These are phyloP conservation scores for Trametes polyzona DNA, from an alignment of 1,284 basidiomycete genomes.

Conservation along the genomic window DNA sequence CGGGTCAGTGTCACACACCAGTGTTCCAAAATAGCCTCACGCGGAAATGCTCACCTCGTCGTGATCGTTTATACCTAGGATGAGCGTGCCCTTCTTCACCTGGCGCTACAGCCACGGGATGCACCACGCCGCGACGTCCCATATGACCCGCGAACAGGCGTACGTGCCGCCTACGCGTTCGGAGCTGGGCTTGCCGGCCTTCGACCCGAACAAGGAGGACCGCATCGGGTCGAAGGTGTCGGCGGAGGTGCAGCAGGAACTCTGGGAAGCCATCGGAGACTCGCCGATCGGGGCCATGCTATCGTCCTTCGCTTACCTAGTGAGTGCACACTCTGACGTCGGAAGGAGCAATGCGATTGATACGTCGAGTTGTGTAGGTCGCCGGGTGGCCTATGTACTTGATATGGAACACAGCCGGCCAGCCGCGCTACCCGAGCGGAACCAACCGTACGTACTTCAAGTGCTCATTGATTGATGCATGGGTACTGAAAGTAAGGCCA, in stretches of 20 bases:
- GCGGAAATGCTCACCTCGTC: no score
- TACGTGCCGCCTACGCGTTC: slow-evolving; percentile 92
- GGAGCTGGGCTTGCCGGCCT: slow-evolving; percentile 64
- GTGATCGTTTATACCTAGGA: slow-evolving; percentile 43
- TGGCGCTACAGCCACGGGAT: slow-evolving; percentile 98
- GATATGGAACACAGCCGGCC: slow-evolving; percentile 86
- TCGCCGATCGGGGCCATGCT: slow-evolving; percentile 84
- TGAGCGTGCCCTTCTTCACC: slow-evolving; percentile 98
- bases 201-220: slow-evolving; percentile 72
- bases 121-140: slow-evolving; percentile 95
- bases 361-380: slow-evolving; percentile 46
- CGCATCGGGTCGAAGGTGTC: slow-evolving; percentile 70
- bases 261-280: slow-evolving; percentile 90
- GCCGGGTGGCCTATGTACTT: slow-evolving; percentile 91
- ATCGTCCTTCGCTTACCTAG: slow-evolving; percentile 71
- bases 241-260: slow-evolving; percentile 75
- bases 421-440: slow-evolving; percentile 79
- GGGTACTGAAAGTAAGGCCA: slow-evolving; percentile 33
- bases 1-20: slow-evolving; percentile 47
- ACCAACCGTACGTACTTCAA: slow-evolving; percentile 76
- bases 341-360: background rate
- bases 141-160: slow-evolving; percentile 96
- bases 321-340: slow-evolving; percentile 40
- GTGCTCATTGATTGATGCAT: background rate
- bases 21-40: slow-evolving; percentile 1